phyloP scores from a whole-genome alignment of 1,284 basidiomycete species.

The Malassezia pachydermatis region DNA sequence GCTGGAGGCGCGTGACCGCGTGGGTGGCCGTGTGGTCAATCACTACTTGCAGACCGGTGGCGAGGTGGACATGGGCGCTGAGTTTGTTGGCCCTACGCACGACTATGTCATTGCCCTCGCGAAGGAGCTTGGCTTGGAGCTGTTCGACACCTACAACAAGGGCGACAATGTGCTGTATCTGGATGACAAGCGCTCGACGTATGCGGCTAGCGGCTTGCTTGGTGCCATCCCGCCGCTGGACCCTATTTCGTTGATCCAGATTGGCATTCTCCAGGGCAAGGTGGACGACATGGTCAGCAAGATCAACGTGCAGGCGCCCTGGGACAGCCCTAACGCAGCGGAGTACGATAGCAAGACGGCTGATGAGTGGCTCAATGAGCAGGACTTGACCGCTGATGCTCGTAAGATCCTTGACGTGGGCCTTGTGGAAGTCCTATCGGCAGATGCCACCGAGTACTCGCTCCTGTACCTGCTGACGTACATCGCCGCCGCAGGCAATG shows the following conservation, averaged over 20 bases:
- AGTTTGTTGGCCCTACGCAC: conserved; percentile 51
- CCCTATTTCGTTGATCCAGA: neutral
- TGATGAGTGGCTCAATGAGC: neutral
- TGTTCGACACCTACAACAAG: conserved; percentile 4
- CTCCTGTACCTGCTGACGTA: conserved; percentile 4
- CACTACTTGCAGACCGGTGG: neutral
- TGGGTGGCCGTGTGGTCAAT: conserved; percentile 50
- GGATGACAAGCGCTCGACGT: neutral
- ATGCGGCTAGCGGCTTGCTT: neutral
- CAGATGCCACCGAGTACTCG: neutral
- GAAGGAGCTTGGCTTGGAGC: conserved; percentile 45
- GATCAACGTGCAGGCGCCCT: neutral
- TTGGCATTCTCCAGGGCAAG: neutral
- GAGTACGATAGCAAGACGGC: neutral
- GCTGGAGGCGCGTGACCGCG: conserved; percentile 52
- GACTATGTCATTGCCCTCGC: conserved; percentile 50
- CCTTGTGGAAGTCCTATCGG: conserved; percentile 3
- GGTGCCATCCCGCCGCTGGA: conserved; percentile 1
- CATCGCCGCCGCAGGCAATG: neutral
- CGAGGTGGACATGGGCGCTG: conserved; percentile 50
- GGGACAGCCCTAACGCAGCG: neutral
- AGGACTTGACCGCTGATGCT: neutral
- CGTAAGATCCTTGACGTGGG: neutral
- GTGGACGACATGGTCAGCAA: neutral
- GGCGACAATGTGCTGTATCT: neutral